Conservation (phyloP, 2,329 filamentous ascomycete species). For the Magnaporthiopsis poae region DNA sequence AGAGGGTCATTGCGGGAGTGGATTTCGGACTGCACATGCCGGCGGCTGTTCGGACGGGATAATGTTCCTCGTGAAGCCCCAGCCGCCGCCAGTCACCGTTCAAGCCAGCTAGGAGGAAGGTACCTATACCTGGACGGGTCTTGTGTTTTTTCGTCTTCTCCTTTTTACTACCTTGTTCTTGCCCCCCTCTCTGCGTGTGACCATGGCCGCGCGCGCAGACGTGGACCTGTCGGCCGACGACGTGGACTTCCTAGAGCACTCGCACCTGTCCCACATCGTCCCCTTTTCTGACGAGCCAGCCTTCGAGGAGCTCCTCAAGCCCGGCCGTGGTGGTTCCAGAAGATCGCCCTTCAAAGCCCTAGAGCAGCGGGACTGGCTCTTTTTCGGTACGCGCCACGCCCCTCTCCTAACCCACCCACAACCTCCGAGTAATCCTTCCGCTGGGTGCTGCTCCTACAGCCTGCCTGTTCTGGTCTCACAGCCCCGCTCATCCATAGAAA, state of each 20-base stretch:
- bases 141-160: neutral
- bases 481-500: constrained; percentile 37
- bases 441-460: no score
- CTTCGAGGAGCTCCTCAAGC: constrained; percentile 41
- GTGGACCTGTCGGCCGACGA: constrained; percentile 22
- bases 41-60: neutral
- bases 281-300: constrained; percentile 46
- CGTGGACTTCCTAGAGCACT: constrained; percentile 44
- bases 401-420: neutral
- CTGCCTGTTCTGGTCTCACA: constrained; percentile 23
- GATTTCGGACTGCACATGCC: neutral
- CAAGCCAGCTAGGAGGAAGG: neutral
- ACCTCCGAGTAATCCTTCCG: constrained; percentile 14
- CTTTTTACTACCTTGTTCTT: neutral
- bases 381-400: constrained; percentile 52
- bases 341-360: constrained; percentile 46
- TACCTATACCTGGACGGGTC: neutral
- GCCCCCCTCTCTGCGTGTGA: neutral
- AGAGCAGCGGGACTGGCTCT: constrained; percentile 53
- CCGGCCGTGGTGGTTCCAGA: constrained; percentile 28
- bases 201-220: constrained; percentile 20
- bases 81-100: neutral
- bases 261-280: constrained; percentile 51
- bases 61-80: neutral
- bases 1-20: neutral